Evolutionary conservation across 2,329 filamentous ascomycete species (phyloP).

Genomic region (Nigrospora oryzae): DNA sequence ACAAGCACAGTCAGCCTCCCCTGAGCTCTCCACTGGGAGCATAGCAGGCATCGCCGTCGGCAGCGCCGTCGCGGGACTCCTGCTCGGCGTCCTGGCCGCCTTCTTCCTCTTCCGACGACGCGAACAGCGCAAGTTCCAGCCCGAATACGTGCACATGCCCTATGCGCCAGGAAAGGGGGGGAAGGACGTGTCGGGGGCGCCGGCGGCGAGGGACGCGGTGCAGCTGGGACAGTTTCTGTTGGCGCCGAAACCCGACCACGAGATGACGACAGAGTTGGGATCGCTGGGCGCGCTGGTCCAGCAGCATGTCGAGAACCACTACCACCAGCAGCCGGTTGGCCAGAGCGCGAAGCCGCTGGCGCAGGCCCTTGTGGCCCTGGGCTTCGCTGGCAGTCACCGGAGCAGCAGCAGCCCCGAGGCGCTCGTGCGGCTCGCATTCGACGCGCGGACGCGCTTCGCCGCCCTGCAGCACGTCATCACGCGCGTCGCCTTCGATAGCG

Average conservation of each 20-base stretch:
- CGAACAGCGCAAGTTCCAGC: constrained; percentile 6
- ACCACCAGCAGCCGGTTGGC: constrained; percentile 19
- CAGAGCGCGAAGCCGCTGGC: constrained; percentile 10
- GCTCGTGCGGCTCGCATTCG: not conserved
- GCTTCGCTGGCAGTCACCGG: not conserved
- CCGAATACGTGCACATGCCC: constrained; percentile 5
- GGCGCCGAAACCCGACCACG: constrained; percentile 24
- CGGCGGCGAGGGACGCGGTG: constrained; percentile 1
- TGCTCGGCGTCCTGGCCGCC: constrained; percentile 14
- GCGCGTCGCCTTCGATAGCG: not conserved
- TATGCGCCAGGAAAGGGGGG: constrained; percentile 7
- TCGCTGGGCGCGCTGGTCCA: constrained; percentile 25
- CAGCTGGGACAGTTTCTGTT: constrained; percentile 26
- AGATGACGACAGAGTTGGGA: constrained; percentile 22
- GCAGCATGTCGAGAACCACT: constrained; percentile 30
- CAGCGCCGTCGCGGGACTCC: constrained; percentile 17
- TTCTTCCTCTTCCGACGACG: constrained; percentile 16
- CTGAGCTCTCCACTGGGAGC: constrained; percentile 7
- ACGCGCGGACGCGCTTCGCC: not conserved
- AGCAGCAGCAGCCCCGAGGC: not conserved
- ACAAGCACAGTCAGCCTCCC: not conserved
- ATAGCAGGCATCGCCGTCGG: constrained; percentile 21
- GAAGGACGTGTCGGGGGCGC: constrained; percentile 1
- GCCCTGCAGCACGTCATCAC: not conserved
- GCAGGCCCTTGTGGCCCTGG: constrained; percentile 13